Base-by-base conservation (phyloP, 164 flowering plant genomes). In the Litsea cubeba region DNA sequence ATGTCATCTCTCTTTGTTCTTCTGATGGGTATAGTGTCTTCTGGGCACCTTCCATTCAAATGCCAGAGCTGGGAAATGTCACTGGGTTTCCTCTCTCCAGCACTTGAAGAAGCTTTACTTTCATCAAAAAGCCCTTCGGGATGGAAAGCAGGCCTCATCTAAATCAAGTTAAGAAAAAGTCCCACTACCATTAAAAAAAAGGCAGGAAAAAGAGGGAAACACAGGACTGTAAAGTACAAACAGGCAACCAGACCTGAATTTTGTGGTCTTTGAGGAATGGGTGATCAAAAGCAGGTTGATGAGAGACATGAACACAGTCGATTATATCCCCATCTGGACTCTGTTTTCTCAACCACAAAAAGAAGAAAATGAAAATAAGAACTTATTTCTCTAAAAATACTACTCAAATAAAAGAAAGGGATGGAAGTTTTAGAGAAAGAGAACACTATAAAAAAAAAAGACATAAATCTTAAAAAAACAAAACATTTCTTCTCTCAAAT, bases 251-350 rank as follows among this genome's bases (percentile, higher is more conserved):
- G 40, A 92, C 97, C 98, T 90, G 97, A 79, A 95, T 87, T 58
- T 85, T 92, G 82, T 95, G 98, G 82, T 90, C 87, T 79, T 87
- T 93, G 76, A 92, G 97, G 75, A 81, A 89, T 32, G 98, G 98
- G 69, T 95, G 98, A 81, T 95, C 98, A 81, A 92, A 91, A 32
- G 98, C 98, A 7, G 95, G 94, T 76, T 95, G 98, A 62, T 95
- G 89, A 74, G 89, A 74, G 50, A 86, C 77, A 72, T 81, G 94
- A 23, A 95, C 87, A 76, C 98, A 95, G 77, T 95, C 98, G 58
- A 95, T 95, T 20, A 81, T 80, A 83, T 95, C 98, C 17, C 98
- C 98, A 86, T 94, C 98, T 68, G 96, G 90, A 79, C 98, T 92
- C 98, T 94, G 98, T 71, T 54, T 46, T 71, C 60, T 10, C 14